Evolutionary conservation across 305 asterid species (phyloP).

Genomic region (Euphrasia arctica): DNA sequence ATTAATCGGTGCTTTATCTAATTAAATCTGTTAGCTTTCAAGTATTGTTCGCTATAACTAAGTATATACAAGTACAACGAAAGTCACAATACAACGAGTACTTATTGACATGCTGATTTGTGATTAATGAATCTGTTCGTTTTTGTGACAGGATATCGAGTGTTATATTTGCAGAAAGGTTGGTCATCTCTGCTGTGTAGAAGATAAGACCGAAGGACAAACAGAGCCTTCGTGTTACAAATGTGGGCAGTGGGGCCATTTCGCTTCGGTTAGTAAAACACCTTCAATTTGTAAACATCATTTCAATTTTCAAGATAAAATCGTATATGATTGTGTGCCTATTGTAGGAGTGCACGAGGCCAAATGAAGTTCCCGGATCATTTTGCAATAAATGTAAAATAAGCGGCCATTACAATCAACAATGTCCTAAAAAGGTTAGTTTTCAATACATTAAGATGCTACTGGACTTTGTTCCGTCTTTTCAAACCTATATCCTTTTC

Average conservation of each 20-base stretch:
- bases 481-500: neutral
- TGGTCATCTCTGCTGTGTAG: conserved; percentile 52
- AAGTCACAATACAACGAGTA: too few species aligned
- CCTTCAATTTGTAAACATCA: conserved; percentile 5
- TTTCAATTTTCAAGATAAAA: neutral
- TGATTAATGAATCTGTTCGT: conserved; percentile 6
- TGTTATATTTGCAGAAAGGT: conserved; percentile 40
- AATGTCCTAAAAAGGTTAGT: conserved; percentile 24
- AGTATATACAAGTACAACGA: neutral
- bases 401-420: conserved; percentile 11
- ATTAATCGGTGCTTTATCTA: conserved; percentile 1
- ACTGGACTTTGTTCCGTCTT: neutral
- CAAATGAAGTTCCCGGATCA: neutral
- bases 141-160: conserved; percentile 33
- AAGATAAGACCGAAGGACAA: conserved; percentile 25
- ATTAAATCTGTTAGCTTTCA: neutral
- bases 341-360: conserved; percentile 33
- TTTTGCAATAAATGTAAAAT: conserved; percentile 29
- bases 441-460: conserved; percentile 10
- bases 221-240: conserved; percentile 37
- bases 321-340: conserved; percentile 12
- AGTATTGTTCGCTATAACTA: neutral
- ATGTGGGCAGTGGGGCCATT: conserved; percentile 47
- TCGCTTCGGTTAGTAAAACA: conserved; percentile 34
- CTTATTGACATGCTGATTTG: neutral